phyloP scores from a whole-genome alignment of 805 yeast species.

The Ogataea ramenticola region DNA sequence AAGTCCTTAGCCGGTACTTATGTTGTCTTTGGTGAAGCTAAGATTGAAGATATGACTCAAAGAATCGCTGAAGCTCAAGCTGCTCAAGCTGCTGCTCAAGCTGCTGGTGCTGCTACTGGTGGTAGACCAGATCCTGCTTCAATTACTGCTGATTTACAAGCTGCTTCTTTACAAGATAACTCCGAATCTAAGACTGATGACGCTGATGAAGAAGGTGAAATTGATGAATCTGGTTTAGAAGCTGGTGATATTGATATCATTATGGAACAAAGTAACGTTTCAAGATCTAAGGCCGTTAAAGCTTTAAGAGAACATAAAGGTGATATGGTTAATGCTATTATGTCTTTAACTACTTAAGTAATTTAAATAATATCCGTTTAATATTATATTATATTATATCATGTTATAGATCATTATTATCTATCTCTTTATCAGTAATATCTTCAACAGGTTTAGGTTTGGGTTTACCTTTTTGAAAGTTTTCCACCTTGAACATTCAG shows the following conservation, averaged over 20 bases:
- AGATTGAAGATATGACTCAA: constrained; percentile 88
- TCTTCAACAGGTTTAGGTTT: background rate
- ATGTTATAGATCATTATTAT: no score
- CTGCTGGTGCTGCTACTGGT: constrained; percentile 31
- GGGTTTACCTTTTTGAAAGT: constrained; percentile 23
- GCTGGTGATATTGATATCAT: constrained; percentile 79
- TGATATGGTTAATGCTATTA: constrained; percentile 94
- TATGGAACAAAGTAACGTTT: constrained; percentile 83
- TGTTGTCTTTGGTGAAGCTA: constrained; percentile 97
- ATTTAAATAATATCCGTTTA: no score
- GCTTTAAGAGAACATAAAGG: constrained; percentile 85
- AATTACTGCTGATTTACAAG: constrained; percentile 76
- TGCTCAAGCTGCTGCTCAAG: constrained; percentile 58
- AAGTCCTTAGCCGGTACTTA: constrained; percentile 89
- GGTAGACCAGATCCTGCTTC: constrained; percentile 53
- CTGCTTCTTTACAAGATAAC: constrained; percentile 41
- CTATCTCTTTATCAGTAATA: background rate
- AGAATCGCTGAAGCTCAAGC: constrained; percentile 80
- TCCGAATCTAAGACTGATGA: constrained; percentile 29
- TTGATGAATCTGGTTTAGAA: constrained; percentile 80
- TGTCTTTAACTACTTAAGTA: constrained; percentile 47
- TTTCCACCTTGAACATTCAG: constrained; percentile 64
- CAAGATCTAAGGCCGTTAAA: constrained; percentile 85
- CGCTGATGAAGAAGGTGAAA: constrained; percentile 58
- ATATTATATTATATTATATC: no score